A percentile compares a stretch with the other conserved stretches of the same genome.
Conservation (phyloP, 768 basidiomycete genomes). For the Calocera cornea region DNA sequence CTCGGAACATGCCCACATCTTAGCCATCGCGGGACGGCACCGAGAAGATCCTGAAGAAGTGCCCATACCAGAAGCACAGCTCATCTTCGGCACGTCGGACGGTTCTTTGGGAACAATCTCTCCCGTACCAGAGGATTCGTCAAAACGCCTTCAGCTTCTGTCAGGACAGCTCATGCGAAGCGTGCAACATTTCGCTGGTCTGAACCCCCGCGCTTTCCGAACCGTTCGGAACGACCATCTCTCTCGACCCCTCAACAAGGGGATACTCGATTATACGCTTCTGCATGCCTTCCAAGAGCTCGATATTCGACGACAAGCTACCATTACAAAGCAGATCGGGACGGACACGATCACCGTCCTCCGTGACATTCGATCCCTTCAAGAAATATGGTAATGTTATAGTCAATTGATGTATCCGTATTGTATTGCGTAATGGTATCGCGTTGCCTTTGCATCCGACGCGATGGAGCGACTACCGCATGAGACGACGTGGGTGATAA, state of each 20-base stretch:
- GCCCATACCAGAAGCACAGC: slow-evolving; percentile 66
- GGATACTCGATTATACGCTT: slow-evolving; percentile 77
- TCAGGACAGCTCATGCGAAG: slow-evolving; percentile 84
- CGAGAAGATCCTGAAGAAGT: slow-evolving; percentile 41
- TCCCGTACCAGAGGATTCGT: slow-evolving; percentile 62
- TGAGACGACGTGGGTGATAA: too few relatives aligned
- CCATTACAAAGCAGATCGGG: slow-evolving; percentile 81
- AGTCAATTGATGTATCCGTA: too few relatives aligned
- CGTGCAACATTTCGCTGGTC: slow-evolving; percentile 78
- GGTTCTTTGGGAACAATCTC: slow-evolving; percentile 67
- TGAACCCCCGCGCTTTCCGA: slow-evolving; percentile 85
- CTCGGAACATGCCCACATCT: slow-evolving; percentile 51
- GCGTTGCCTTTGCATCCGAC: too few relatives aligned
- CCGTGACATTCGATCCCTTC: slow-evolving; percentile 12
- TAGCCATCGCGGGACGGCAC: slow-evolving; percentile 56
- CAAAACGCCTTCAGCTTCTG: slow-evolving; percentile 72
- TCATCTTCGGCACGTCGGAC: slow-evolving; percentile 67
- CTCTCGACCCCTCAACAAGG: slow-evolving; percentile 68
- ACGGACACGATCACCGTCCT: slow-evolving; percentile 36
- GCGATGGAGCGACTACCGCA: too few relatives aligned
- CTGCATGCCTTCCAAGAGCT: slow-evolving; percentile 63
- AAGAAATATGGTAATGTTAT: slow-evolving; percentile 1
- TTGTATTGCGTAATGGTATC: neutral
- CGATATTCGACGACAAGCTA: slow-evolving; percentile 60
- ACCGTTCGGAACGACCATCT: slow-evolving; percentile 80